Percentiles rank a stretch among this genome's conserved stretches.
Evolutionary conservation across 2,329 filamentous ascomycete genomes (phyloP).

Genomic region (Lachnellula cervina): DNA sequence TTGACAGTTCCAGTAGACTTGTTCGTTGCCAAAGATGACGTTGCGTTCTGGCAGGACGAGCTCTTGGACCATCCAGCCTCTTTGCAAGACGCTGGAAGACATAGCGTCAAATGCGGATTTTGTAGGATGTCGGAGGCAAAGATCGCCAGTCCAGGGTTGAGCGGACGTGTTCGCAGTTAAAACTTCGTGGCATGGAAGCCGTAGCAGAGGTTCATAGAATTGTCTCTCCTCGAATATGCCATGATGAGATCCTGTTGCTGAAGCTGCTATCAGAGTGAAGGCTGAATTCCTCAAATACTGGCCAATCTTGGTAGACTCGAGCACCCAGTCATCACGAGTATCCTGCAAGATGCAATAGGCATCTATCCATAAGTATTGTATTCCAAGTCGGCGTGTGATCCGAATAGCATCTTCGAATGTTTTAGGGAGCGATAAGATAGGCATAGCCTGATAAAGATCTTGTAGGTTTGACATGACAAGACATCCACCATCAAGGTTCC

Average conservation of each 20-base stretch:
- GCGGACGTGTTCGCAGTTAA: not conserved
- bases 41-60: not conserved
- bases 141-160: not conserved
- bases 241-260: not conserved
- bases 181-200: not conserved
- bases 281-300: not conserved
- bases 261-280: not conserved
- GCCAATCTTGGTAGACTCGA: not conserved
- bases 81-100: not conserved
- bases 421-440: constrained; percentile 13
- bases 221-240: not conserved
- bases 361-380: constrained; percentile 18
- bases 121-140: not conserved
- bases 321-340: constrained; percentile 7
- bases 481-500: not conserved
- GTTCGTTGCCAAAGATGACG: not conserved
- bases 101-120: not conserved
- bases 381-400: constrained; percentile 12
- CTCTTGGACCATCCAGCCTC: not conserved
- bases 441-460: not conserved
- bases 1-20: not conserved
- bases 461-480: not conserved
- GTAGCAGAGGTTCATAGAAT: not conserved
- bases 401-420: constrained; percentile 17
- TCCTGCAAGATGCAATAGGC: constrained; percentile 17